These are phyloP conservation scores for Amaranthus tricolor DNA, from an alignment of 179 eudicot species.

Conservation along the genomic window DNA sequence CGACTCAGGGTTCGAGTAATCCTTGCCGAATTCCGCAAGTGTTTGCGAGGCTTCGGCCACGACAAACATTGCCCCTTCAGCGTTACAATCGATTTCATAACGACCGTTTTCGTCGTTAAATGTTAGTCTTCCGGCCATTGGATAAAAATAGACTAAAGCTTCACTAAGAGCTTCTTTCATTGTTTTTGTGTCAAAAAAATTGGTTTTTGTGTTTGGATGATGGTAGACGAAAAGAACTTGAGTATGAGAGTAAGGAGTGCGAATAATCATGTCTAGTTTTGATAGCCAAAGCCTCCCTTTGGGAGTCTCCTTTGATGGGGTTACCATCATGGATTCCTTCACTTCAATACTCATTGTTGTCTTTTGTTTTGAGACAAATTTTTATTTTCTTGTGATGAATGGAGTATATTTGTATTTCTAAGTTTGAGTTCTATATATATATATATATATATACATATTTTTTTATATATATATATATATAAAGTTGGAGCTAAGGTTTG, in stretches of 20 bases:
- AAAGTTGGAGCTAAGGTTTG: too few relatives aligned
- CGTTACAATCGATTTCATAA: constrained; percentile 15
- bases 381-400: too few relatives aligned
- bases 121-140: constrained; percentile 8
- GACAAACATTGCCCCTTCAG: constrained; percentile 2
- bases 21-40: constrained; percentile 7
- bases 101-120: background rate
- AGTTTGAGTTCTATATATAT: too few relatives aligned
- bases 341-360: background rate
- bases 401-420: too few relatives aligned
- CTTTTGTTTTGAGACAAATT: background rate
- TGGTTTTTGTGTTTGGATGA: background rate
- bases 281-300: constrained; percentile 11
- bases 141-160: constrained; percentile 12
- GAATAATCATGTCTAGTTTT: constrained; percentile 13
- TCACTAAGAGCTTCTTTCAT: constrained; percentile 1
- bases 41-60: background rate
- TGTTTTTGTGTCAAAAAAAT: too few relatives aligned
- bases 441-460: too few relatives aligned
- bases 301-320: constrained; percentile 18
- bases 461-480: too few relatives aligned
- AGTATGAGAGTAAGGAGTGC: constrained; percentile 16
- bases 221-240: constrained; percentile 1
- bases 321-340: constrained; percentile 3
- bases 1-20: constrained; percentile 9